A percentile compares a stretch with the other conserved stretches of the same genome.
These are phyloP conservation scores for Microstroma glucosiphilum DNA, from an alignment of 1,284 basidiomycete genomes.

Conservation along the genomic window DNA sequence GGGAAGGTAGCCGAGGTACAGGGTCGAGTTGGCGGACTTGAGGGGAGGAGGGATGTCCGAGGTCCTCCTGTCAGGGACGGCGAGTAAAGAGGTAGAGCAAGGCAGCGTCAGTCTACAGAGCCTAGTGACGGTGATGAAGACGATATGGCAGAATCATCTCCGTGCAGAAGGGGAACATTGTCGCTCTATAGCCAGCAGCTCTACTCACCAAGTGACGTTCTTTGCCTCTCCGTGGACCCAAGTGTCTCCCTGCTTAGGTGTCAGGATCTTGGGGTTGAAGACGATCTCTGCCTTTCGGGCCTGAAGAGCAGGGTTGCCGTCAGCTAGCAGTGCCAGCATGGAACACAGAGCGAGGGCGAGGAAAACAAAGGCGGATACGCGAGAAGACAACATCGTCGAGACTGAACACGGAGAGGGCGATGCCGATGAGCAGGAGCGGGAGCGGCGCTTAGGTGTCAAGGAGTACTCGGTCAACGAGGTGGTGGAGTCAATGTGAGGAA, in stretches of 20 bases:
- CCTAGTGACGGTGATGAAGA: neutral
- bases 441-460: no score
- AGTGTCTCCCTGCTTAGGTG: slow-evolving; percentile 13
- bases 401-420: no score
- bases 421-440: no score
- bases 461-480: no score
- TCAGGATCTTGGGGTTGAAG: slow-evolving; percentile 23
- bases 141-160: no score
- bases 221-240: slow-evolving; percentile 21
- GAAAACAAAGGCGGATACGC: no score
- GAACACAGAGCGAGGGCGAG: no score
- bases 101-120: neutral
- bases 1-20: slow-evolving; percentile 23
- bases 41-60: slow-evolving; percentile 14
- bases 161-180: no score
- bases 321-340: no score
- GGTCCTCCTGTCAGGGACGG: neutral
- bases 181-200: neutral
- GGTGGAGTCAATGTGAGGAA: no score
- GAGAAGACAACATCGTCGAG: no score
- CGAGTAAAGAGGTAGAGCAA: neutral
- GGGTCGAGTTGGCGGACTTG: slow-evolving; percentile 10
- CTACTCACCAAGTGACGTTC: slow-evolving; percentile 22
- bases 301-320: no score
- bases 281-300: slow-evolving; percentile 13